A percentile compares a stretch with the other conserved stretches of the same genome.
phyloP scores from a whole-genome alignment of 345 rosid genomes.

The Salix exigua region DNA sequence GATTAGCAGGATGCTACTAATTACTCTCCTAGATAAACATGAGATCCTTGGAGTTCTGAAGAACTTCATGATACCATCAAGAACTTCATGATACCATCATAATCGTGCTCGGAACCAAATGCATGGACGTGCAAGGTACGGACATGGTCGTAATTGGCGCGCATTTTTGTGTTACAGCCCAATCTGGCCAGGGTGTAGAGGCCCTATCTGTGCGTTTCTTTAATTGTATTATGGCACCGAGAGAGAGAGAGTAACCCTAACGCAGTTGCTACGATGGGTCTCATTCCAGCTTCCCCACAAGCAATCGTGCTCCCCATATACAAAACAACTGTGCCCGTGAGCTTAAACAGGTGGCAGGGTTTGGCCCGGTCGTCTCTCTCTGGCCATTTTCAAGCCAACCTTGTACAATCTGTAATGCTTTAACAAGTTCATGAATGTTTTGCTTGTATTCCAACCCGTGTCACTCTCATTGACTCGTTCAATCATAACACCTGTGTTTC shows the following conservation, averaged over 20 bases:
- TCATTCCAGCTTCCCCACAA: slow-evolving; percentile 12
- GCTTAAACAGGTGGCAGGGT: not conserved
- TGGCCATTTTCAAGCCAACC: slow-evolving; percentile 12
- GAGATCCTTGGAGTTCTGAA: too few species aligned
- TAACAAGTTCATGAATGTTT: slow-evolving; percentile 5
- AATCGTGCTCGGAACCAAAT: not conserved
- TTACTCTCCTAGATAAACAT: too few species aligned
- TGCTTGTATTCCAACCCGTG: not conserved
- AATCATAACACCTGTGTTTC: not conserved
- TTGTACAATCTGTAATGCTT: slow-evolving; percentile 13
- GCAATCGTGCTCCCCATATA: slow-evolving; percentile 8
- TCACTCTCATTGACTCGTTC: not conserved
- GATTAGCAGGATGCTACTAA: too few species aligned
- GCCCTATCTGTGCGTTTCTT: slow-evolving; percentile 9
- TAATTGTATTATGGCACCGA: not conserved
- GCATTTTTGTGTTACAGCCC: not conserved
- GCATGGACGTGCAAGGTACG: not conserved
- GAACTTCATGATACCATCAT: not conserved
- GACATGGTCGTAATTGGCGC: not conserved
- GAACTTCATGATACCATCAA: too few species aligned
- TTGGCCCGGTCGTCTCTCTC: not conserved
- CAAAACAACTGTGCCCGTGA: slow-evolving; percentile 2
- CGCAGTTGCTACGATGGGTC: slow-evolving; percentile 2
- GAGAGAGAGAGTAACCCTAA: not conserved
- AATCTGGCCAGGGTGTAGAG: slow-evolving; percentile 13